phyloP scores from a whole-genome alignment of 768 basidiomycete species.

The Macrolepiota albuminosa region DNA sequence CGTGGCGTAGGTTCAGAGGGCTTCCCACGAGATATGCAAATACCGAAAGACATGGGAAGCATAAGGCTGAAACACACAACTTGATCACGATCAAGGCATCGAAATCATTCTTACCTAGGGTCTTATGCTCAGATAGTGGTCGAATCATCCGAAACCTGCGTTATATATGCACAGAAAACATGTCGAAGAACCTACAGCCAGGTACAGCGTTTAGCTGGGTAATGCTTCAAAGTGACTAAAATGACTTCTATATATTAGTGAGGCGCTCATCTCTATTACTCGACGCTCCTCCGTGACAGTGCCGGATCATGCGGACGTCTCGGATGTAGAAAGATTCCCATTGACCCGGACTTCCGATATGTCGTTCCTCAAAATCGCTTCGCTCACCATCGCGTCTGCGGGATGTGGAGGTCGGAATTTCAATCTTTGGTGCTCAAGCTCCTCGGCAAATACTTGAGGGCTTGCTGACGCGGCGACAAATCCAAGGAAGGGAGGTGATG shows the following conservation, averaged over 20 bases:
- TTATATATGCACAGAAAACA: slow-evolving; percentile 2
- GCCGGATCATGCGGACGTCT: slow-evolving; percentile 13
- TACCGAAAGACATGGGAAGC: neutral
- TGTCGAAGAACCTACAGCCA: neutral
- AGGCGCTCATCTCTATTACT: slow-evolving; percentile 7
- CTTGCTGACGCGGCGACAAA: slow-evolving; percentile 79
- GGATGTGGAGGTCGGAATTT: slow-evolving; percentile 75
- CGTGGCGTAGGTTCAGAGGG: neutral
- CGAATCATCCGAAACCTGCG: neutral
- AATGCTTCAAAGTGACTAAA: slow-evolving; percentile 4
- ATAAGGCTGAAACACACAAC: neutral
- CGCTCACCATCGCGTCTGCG: slow-evolving; percentile 66
- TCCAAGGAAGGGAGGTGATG: slow-evolving; percentile 95
- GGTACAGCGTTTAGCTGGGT: slow-evolving; percentile 4
- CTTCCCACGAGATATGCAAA: neutral
- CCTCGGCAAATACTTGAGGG: slow-evolving; percentile 54
- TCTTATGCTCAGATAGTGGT: neutral
- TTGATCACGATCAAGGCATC: neutral
- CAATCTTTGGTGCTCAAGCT: slow-evolving; percentile 59
- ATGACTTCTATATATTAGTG: slow-evolving; percentile 9
- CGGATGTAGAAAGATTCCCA: slow-evolving; percentile 17
- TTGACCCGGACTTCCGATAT: slow-evolving; percentile 19
- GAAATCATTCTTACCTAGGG: neutral
- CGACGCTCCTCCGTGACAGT: neutral
- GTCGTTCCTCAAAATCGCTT: slow-evolving; percentile 45